Evolutionary conservation across 2,329 filamentous ascomycete genomes (phyloP), one percentile per base, ranked within the genome.

Genomic region (Aspergillus jensenii): DNA sequence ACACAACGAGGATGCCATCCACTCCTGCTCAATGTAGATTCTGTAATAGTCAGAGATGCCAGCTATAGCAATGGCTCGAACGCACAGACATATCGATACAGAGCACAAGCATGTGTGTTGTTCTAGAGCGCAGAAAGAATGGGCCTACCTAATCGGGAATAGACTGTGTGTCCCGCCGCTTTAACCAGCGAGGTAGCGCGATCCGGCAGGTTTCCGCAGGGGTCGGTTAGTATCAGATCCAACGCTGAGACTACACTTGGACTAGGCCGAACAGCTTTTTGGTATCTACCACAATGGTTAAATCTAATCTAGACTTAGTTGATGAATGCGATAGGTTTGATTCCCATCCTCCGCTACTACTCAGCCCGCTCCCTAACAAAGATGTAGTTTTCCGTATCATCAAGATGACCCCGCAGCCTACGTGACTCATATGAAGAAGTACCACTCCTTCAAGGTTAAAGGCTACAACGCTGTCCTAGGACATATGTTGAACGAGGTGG

Each of bases 371-470:
- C 6, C 11, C 65, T 66, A 46, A 70, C 55, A 21, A 50, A 46
- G 25, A 23, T 43, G 47, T 67, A 93, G 90, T 68, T 96, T 96
- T 69, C 92, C 92, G 1, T 91, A 96, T 75, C 81, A 83, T 56
- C 81, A 88, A 56, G 81, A 79, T 55, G 79, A 87, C 62, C 82
- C 84, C 9, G 71, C 82, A 58, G 78, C 79, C 51, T 86, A 88
- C 72, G 76, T 81, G 45, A 73, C 78, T 44, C 76, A 84, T 60
- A 75, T 85, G 58, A 73, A 75, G 50, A 79, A 81, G 9, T 86
- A 85, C 73, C 83, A 86, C 67, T 81, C 79, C 25, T 82, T 96
- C 62, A 90, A 87, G 70, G 86, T 90, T 15, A 77, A 89, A 12
- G 76, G 86, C 9, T 87, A 84, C 78, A 77, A 85, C 59, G 83